Percentiles rank a stretch among this genome's conserved stretches.
These are phyloP conservation scores for Lasiosphaeria miniovina DNA, from an alignment of 495 filamentous ascomycete genomes.

Conservation along the genomic window DNA sequence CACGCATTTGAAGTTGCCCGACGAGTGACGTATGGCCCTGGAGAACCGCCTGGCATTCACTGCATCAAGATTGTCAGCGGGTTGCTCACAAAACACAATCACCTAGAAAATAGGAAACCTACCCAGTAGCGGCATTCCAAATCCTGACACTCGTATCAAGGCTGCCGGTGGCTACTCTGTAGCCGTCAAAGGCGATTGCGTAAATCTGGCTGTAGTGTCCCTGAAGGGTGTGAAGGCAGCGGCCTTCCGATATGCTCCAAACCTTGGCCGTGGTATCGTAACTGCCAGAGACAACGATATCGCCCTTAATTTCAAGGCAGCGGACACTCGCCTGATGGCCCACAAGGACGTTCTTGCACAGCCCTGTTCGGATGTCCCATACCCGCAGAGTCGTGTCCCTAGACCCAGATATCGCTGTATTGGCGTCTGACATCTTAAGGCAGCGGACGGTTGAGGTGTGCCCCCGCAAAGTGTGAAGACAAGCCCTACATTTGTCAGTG, in stretches of 20 bases:
- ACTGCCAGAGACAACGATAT: constrained; percentile 91
- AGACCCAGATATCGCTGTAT: constrained; percentile 93
- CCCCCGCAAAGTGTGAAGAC: constrained; percentile 81
- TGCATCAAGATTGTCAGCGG: constrained; percentile 26
- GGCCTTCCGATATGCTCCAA: constrained; percentile 93
- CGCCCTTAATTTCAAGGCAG: constrained; percentile 92
- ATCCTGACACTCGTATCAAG: constrained; percentile 95
- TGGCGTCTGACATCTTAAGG: constrained; percentile 92
- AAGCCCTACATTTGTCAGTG: constrained; percentile 45
- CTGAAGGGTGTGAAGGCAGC: constrained; percentile 82
- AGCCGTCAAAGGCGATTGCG: constrained; percentile 93
- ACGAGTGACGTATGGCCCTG: constrained; percentile 97
- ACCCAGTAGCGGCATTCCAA: constrained; percentile 92
- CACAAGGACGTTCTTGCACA: constrained; percentile 86
- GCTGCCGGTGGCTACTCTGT: constrained; percentile 91
- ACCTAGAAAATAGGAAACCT: constrained; percentile 30
- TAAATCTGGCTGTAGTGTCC: constrained; percentile 99
- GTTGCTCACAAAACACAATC: not conserved
- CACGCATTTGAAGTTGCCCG: constrained; percentile 94
- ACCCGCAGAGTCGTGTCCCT: constrained; percentile 91
- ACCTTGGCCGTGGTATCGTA: constrained; percentile 97
- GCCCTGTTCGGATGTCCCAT: constrained; percentile 86
- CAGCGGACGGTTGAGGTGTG: constrained; percentile 97
- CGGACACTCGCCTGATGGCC: constrained; percentile 96
- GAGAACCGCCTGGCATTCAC: constrained; percentile 82